Evolutionary conservation across 2,329 filamentous ascomycete species (phyloP), one percentile per base, ranked within the genome.

Genomic region (Byssoonygena ceratinophila): DNA sequence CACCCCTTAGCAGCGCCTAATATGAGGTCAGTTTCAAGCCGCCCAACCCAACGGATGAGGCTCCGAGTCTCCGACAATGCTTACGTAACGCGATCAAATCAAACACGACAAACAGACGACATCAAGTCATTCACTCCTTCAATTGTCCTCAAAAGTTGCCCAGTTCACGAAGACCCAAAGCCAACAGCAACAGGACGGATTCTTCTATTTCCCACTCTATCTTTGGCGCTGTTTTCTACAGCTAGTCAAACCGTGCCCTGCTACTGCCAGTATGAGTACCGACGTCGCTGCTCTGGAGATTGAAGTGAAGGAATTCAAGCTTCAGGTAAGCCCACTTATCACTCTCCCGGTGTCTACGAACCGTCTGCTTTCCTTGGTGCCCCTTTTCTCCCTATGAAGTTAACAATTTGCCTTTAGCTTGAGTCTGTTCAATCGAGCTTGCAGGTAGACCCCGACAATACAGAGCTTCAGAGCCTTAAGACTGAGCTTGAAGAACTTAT

Each of bases 401-500:
- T 49, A 43, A 39, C 46, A 23, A 44, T 4, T 45, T 1, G 11
- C n/a, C 20, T 55, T 22, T 63, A 90, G 85, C 80, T 94, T 65
- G 86, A 90, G 63, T 82, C 87, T 34, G 82, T 95, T 55, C 74
- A 83, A 62, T 75, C 80, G 52, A 85, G 86, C 59, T 80, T 94
- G 53, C 82, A 84, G 68, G 82, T 85, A 68, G 87, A 92, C 63
- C 83, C 89, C 58, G 83, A 85, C 54, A 91, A 88, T 69, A 75
- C 74, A 62, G 88, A 91, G 69, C 81, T 94, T 63, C 77, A 83
- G 63, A 80, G 78, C 64, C 80, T 95, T 66, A 83, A 85, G 71
- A 74, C 79, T 67, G 88, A 94, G 76, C 81, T 95, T 72, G 79
- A 87, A 75, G 79, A 84, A 72, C 81, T 87, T 70, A 84, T 97